Evolutionary conservation across 176 grass and related monocot species (phyloP).

Genomic region (maize (Zea mays)): DNA sequence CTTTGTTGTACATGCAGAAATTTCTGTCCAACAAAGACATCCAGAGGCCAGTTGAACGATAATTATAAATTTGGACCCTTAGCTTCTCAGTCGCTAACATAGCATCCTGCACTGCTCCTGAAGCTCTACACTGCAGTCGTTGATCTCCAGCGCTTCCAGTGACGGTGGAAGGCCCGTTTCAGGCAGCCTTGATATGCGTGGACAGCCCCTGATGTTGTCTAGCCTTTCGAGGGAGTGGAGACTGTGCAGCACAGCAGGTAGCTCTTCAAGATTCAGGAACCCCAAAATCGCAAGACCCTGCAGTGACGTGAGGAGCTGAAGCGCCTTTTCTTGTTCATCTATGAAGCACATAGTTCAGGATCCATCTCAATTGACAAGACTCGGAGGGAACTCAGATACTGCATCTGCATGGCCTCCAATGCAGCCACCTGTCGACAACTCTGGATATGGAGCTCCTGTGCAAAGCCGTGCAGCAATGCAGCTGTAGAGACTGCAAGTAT

Average conservation of each 20-base stretch:
- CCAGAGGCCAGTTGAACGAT: not conserved
- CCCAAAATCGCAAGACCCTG: fast-evolving
- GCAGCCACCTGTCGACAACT: not conserved
- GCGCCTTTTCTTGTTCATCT: slow-evolving; percentile 24
- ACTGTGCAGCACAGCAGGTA: slow-evolving; percentile 23
- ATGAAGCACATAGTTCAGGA: not conserved
- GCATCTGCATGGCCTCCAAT: slow-evolving; percentile 8
- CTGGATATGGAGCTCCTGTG: not conserved
- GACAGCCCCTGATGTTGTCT: not conserved
- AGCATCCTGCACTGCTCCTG: not conserved
- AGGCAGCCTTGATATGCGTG: not conserved
- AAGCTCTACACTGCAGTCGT: fast-evolving
- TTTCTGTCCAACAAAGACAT: not conserved
- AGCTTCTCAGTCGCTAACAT: slow-evolving; percentile 20
- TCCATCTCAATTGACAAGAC: not conserved
- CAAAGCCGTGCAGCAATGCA: not conserved
- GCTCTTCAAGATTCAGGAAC: fast-evolving
- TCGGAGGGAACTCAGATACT: not conserved
- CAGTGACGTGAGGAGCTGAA: slow-evolving; percentile 32
- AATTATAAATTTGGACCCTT: not conserved
- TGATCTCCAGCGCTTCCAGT: not conserved
- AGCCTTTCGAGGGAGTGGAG: slow-evolving; percentile 25
- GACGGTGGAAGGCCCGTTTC: slow-evolving; percentile 12
- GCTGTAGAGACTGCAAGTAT: not conserved
- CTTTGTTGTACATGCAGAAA: not conserved